Base-by-base conservation (phyloP, 257 asterid genomes). In the Capsicum chinense region DNA sequence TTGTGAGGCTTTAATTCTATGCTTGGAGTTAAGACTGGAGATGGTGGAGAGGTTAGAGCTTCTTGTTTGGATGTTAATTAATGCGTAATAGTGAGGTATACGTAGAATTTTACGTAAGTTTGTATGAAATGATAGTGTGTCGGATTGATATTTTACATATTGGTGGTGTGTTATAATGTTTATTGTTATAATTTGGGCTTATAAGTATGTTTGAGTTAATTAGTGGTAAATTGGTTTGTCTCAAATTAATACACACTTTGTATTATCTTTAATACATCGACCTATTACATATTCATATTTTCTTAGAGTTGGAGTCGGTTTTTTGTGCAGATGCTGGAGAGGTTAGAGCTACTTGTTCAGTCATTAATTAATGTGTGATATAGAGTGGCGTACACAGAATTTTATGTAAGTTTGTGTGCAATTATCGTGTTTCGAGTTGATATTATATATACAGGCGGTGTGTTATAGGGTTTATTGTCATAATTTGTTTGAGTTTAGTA, bases 1-100 rank as follows among this genome's bases (percentile, higher is more conserved):
- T 94, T 60, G 56, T 85, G 90, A 90, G 88, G 76, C 97, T 94
- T 26, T 26, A 26, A 26, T 69, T 84, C 91, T 9, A 62, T 66
- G 59, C 50, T 92, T 82, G 97, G 94, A 66, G 95, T 90, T 17
- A 92, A 91, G 90, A 80, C 83, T 0, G 90, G 57, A 0, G 85
- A 85, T 13, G 90, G 86, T 19, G 97, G 97, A 14, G 97, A 93
- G 82, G 86, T 93, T 83, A 83, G 97, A 67, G 88, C 50, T 57
- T 84, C 90, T 42, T 94, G 98, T 78, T 87, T 93, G 0, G 47
- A 74, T 70, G 8, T 89, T 71, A 94, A 92, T 85, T 67, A 59
- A 76, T 89, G 85, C 0, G 4, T 12, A 16, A 68, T 14, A 13
- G 2, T 11, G 15, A 16, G 35, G 4, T 0, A 5, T 70, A 16